A percentile compares a stretch with the other conserved stretches of the same genome.
Evolutionary conservation across 495 filamentous ascomycete genomes (phyloP).

Genomic region (Neohortaea acidophila): DNA sequence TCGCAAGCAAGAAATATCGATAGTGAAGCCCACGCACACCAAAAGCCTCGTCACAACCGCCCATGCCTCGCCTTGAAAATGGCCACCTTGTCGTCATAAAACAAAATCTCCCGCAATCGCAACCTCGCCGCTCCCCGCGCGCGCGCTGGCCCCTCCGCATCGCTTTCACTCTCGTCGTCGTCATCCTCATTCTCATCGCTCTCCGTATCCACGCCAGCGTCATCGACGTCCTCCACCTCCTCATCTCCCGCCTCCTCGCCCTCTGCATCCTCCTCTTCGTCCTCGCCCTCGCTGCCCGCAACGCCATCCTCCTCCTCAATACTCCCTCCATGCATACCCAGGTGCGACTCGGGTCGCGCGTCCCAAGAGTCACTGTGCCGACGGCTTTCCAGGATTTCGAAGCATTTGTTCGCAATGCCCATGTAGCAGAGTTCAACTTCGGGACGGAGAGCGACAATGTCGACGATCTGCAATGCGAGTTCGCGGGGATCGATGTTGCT

Average conservation of each 20-base stretch:
- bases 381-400: constrained; percentile 64
- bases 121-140: constrained; percentile 26
- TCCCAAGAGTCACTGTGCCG: constrained; percentile 19
- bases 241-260: constrained; percentile 31
- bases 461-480: constrained; percentile 67
- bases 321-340: constrained; percentile 12
- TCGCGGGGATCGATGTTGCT: constrained; percentile 44
- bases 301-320: constrained; percentile 25
- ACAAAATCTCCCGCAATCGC: constrained; percentile 66
- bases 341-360: constrained; percentile 19
- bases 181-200: constrained; percentile 31
- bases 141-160: constrained; percentile 27
- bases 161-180: constrained; percentile 28
- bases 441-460: constrained; percentile 73
- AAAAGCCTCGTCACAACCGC: constrained; percentile 48
- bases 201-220: constrained; percentile 36
- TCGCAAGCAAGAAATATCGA: too few relatives aligned
- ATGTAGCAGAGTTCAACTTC: constrained; percentile 75
- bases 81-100: constrained; percentile 76
- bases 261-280: constrained; percentile 32
- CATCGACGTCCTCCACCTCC: constrained; percentile 38
- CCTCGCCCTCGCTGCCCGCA: constrained; percentile 30
- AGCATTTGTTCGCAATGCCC: constrained; percentile 70
- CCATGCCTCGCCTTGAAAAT: constrained; percentile 71
- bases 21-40: too few relatives aligned